A percentile compares a stretch with the other conserved stretches of the same genome.
phyloP scores from a whole-genome alignment of 176 grass and related monocot genomes.

The Puya raimondii region DNA sequence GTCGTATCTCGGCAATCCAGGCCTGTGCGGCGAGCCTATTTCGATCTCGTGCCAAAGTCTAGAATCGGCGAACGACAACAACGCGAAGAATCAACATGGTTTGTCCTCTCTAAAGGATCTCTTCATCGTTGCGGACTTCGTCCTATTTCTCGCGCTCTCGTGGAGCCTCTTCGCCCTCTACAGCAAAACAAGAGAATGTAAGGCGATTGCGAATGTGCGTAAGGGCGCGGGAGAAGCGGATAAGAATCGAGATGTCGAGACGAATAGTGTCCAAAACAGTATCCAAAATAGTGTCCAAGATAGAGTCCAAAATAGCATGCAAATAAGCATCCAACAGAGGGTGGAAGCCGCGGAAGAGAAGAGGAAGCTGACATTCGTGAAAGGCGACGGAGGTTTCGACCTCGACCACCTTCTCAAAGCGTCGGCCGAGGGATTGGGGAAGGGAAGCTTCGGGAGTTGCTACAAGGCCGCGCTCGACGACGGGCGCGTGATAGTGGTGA shows the following conservation, averaged over 20 bases:
- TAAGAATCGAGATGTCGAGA: no score
- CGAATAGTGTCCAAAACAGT: neutral
- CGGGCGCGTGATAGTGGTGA: conserved; percentile 4
- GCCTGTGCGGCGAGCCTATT: neutral
- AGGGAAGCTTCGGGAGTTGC: conserved; percentile 14
- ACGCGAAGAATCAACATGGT: no score
- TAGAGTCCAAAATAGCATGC: no score
- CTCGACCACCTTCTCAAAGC: conserved; percentile 1
- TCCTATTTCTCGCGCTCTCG: no score
- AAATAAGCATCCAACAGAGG: neutral
- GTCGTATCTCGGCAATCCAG: neutral
- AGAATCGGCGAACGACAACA: neutral
- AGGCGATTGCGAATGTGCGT: no score
- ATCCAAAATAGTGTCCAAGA: neutral
- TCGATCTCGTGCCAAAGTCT: neutral
- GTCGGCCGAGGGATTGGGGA: conserved; percentile 8
- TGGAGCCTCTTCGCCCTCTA: no score
- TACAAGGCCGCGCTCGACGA: conserved; percentile 9
- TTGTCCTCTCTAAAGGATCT: no score
- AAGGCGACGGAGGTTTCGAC: neutral
- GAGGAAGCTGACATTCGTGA: conserved; percentile 10
- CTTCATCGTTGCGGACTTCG: no score
- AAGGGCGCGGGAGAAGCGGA: no score
- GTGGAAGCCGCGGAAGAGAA: neutral
- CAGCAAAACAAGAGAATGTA: no score